A percentile compares a stretch with the other conserved stretches of the same genome.
These are phyloP conservation scores for Rhodofomes roseus DNA, from an alignment of 1,284 basidiomycete genomes.

Conservation along the genomic window DNA sequence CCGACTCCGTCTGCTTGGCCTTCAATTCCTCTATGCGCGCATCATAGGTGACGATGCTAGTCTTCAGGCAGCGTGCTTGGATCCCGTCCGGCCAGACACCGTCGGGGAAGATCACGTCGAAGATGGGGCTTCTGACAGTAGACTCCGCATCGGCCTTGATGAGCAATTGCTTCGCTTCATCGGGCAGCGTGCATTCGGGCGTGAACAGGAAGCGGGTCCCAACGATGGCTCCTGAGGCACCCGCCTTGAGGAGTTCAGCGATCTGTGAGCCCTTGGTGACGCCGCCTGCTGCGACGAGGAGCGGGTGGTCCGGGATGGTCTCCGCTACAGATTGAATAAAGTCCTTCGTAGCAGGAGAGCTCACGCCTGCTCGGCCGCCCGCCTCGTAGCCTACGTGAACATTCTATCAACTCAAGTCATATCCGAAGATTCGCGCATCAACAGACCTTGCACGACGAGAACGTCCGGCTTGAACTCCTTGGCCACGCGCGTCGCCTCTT, in stretches of 20 bases:
- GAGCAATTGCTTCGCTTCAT: slow-evolving; percentile 53
- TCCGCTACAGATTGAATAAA: slow-evolving; percentile 55
- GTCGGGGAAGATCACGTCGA: slow-evolving; percentile 58
- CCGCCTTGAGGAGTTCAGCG: slow-evolving; percentile 61
- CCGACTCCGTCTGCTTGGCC: background rate
- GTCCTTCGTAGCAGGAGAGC: slow-evolving; percentile 54
- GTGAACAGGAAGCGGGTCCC: slow-evolving; percentile 73
- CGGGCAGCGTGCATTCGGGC: slow-evolving; percentile 58
- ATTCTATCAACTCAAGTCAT: background rate
- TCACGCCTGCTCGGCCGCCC: slow-evolving; percentile 64
- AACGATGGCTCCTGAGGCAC: slow-evolving; percentile 60
- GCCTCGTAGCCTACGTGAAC: slow-evolving; percentile 60
- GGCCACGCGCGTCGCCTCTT: slow-evolving; percentile 53
- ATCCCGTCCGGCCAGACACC: slow-evolving; percentile 61
- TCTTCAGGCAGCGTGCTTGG: slow-evolving; percentile 4
- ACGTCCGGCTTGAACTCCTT: slow-evolving; percentile 65
- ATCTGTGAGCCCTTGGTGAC: slow-evolving; percentile 53
- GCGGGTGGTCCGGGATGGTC: slow-evolving; percentile 42
- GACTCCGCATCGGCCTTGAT: slow-evolving; percentile 42
- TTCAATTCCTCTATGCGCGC: background rate
- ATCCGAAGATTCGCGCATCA: background rate
- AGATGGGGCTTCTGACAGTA: slow-evolving; percentile 62
- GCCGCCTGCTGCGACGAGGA: slow-evolving; percentile 60
- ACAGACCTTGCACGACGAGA: slow-evolving; percentile 70
- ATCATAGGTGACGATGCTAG: background rate